phyloP scores from a whole-genome alignment of 768 basidiomycete genomes.

The Paxillus rubicundulus region DNA sequence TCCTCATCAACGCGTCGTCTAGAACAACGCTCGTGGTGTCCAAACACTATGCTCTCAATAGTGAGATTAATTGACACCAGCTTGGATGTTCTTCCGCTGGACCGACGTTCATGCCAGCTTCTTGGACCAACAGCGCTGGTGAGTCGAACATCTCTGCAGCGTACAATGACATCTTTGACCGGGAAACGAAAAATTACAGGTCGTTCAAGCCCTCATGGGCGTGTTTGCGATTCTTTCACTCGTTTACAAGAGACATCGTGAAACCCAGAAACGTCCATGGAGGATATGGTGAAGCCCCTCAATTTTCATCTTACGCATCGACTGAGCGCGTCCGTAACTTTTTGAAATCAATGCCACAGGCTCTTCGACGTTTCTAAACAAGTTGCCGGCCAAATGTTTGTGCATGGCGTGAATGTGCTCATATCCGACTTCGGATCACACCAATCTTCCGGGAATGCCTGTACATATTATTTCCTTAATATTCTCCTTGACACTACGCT shows the following conservation, averaged over 20 bases:
- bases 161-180: not conserved
- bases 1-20: not conserved
- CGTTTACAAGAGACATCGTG: conserved; percentile 85
- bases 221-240: conserved; percentile 84
- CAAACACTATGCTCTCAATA: conserved; percentile 12
- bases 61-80: conserved; percentile 3
- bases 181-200: conserved; percentile 34
- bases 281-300: conserved; percentile 69
- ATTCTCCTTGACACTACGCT: conserved; percentile 76
- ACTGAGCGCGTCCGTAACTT: conserved; percentile 5
- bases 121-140: conserved; percentile 49
- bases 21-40: not conserved
- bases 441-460: conserved; percentile 75
- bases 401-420: conserved; percentile 75
- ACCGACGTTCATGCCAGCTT: conserved; percentile 43
- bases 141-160: conserved; percentile 14
- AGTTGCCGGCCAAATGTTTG: conserved; percentile 79
- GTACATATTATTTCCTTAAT: conserved; percentile 89
- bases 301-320: not conserved
- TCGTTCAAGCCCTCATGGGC: conserved; percentile 88
- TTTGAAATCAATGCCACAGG: conserved; percentile 41
- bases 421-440: conserved; percentile 76
- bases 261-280: conserved; percentile 86
- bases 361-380: conserved; percentile 94
- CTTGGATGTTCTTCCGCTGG: conserved; percentile 35